Base-by-base conservation (phyloP, 805 yeast species). In the Kuraishia ogatae region DNA sequence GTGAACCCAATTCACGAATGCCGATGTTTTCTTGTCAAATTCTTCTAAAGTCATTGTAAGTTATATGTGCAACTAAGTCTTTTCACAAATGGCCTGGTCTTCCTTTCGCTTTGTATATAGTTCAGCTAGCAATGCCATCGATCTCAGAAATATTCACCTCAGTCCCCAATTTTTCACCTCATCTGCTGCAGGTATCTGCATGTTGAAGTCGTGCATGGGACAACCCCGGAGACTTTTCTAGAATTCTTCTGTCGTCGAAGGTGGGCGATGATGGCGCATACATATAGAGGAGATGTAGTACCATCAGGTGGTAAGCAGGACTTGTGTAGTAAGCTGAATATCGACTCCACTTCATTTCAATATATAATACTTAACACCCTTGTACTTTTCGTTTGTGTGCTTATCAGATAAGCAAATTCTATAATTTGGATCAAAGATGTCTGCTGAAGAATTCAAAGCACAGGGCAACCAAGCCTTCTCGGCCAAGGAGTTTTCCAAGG, bases 401-500 rank as follows among this genome's bases (percentile, higher is more conserved):
- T 26, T 26, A 26, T 26, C 29, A 26, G 5, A 35, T 35, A 13
- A 17, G 6, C n/a, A 35, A 10, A 3, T 35, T 35, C 4, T 5
- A 35, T 35, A 35, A 11, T 35, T 35, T 15, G 43, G 43, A 8
- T 8, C 43, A 35, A 35, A 35, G 51, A 79, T 78, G 80, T 79
- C 85, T 29, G 84, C 90, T 50, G 92, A 85, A 58, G 91, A 85
- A 68, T 85, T 69, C 66, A 94, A 94, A 74, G 88, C 96, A 26
- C 85, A 89, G 71, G 99, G 99, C 63, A 94, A 94, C 75, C 87
- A 90, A 60, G 94, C 90, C 50, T 94, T 94, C 68, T 83, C 90
- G 23, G 89, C 91, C 54, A 93, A 94, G 71, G 89, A 93, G 55
- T 94, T 82, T 68, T 74, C 75, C 22, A 78, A 82, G 61, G 98